Percentiles rank a stretch among this genome's conserved stretches.
Conservation (phyloP, 805 yeast genomes). For the Candida rishiriensis region DNA sequence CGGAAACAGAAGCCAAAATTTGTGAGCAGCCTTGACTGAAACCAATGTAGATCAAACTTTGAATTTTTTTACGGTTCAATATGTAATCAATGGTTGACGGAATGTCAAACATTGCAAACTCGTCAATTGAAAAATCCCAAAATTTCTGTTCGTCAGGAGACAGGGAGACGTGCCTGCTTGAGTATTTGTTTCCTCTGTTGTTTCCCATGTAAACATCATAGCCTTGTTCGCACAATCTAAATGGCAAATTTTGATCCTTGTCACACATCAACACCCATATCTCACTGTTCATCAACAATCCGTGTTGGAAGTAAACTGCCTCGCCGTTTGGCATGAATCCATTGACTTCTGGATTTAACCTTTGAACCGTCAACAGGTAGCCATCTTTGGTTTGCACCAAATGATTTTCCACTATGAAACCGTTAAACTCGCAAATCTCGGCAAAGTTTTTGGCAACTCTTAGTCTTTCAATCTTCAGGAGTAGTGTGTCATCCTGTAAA, state of each 20-base stretch:
- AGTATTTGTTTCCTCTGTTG: slow-evolving; percentile 89
- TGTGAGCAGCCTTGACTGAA: slow-evolving; percentile 97
- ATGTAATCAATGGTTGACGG: slow-evolving; percentile 81
- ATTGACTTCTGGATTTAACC: slow-evolving; percentile 42
- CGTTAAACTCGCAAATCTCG: slow-evolving; percentile 64
- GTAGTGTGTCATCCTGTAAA: slow-evolving; percentile 11
- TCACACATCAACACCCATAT: slow-evolving; percentile 46
- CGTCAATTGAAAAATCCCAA: slow-evolving; percentile 93
- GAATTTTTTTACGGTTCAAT: slow-evolving; percentile 43
- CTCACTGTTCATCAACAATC: slow-evolving; percentile 85
- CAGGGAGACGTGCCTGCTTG: slow-evolving; percentile 63
- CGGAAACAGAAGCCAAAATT: slow-evolving; percentile 77
- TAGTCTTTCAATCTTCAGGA: slow-evolving; percentile 29
- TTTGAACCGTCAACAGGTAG: slow-evolving; percentile 69
- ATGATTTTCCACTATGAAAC: slow-evolving; percentile 70
- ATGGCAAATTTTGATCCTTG: slow-evolving; percentile 55
- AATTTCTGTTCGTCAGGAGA: slow-evolving; percentile 43
- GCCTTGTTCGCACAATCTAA: slow-evolving; percentile 70
- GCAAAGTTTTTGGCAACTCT: slow-evolving; percentile 50
- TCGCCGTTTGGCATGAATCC: slow-evolving; percentile 34
- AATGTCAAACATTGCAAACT: slow-evolving; percentile 86
- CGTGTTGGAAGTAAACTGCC: slow-evolving; percentile 85
- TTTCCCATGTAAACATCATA: slow-evolving; percentile 95
- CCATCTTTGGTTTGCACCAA: slow-evolving; percentile 74
- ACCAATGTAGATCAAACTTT: slow-evolving; percentile 67